Percentiles rank a stretch among this genome's conserved stretches.
Evolutionary conservation across 495 filamentous ascomycete genomes (phyloP).

Genomic region (Annulohypoxylon stygium): DNA sequence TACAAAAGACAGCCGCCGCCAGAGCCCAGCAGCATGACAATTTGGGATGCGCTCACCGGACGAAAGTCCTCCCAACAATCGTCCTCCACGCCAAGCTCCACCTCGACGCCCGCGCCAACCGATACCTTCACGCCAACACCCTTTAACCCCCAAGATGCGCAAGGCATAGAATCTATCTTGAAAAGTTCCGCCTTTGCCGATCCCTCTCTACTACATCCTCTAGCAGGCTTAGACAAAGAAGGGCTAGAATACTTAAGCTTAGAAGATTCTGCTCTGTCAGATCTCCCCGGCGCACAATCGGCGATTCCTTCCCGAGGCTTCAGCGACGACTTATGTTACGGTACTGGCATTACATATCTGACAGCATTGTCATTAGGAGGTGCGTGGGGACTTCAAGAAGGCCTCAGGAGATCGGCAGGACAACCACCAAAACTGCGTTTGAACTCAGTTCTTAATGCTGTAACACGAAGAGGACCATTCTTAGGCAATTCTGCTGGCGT

Average conservation of each 20-base stretch:
- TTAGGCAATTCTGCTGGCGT: slow-evolving; percentile 95
- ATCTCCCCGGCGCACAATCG: slow-evolving; percentile 87
- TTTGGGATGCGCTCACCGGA: slow-evolving; percentile 91
- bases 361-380: slow-evolving; percentile 87
- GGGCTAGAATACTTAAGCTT: slow-evolving; percentile 93
- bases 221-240: slow-evolving; percentile 91
- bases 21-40: slow-evolving; percentile 67
- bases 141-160: slow-evolving; percentile 76
- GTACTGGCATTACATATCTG: slow-evolving; percentile 93
- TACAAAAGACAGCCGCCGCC: neutral
- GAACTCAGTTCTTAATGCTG: slow-evolving; percentile 91
- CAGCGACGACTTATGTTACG: slow-evolving; percentile 98
- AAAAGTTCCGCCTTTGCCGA: slow-evolving; percentile 78
- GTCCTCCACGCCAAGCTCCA: slow-evolving; percentile 46
- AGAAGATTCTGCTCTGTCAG: slow-evolving; percentile 89
- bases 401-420: slow-evolving; percentile 76
- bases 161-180: slow-evolving; percentile 87
- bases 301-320: slow-evolving; percentile 94
- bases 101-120: slow-evolving; percentile 54
- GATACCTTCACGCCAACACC: slow-evolving; percentile 66
- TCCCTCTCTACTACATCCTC: slow-evolving; percentile 89
- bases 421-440: slow-evolving; percentile 90
- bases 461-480: slow-evolving; percentile 95
- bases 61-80: slow-evolving; percentile 71
- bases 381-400: slow-evolving; percentile 91